Conservation (phyloP, 2,329 filamentous ascomycete species). For the Chaetomiaceae sp. region DNA sequence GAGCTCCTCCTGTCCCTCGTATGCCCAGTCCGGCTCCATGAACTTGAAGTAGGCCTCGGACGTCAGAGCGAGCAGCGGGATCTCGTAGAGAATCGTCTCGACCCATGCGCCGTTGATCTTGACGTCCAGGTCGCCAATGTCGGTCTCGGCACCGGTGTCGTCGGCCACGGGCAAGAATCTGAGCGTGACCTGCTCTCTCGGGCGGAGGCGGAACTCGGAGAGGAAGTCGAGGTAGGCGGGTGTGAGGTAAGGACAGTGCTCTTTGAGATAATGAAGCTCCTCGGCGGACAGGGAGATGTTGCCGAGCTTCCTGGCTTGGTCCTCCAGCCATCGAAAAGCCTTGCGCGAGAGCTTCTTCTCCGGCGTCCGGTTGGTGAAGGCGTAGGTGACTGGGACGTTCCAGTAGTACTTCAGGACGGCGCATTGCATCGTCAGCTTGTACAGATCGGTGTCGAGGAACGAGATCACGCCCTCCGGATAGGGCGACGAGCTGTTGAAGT, state of each 20-base stretch:
- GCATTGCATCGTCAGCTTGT: conserved; percentile 99
- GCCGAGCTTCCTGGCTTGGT: conserved; percentile 77
- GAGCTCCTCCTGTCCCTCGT: conserved; percentile 78
- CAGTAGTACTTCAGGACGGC: conserved; percentile 90
- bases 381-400: conserved; percentile 75
- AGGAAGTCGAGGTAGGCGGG: conserved; percentile 75
- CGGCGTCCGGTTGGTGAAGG: conserved; percentile 91
- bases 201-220: conserved; percentile 71
- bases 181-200: conserved; percentile 70
- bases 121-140: conserved; percentile 70
- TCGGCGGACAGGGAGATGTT: conserved; percentile 73
- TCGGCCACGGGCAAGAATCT: conserved; percentile 53
- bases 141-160: conserved; percentile 57
- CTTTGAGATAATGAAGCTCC: conserved; percentile 72
- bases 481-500: conserved; percentile 59
- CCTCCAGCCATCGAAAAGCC: conserved; percentile 78
- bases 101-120: conserved; percentile 78
- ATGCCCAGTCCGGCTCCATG: conserved; percentile 86
- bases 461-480: conserved; percentile 74
- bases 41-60: conserved; percentile 98
- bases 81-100: conserved; percentile 96
- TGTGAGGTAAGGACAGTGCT: conserved; percentile 74
- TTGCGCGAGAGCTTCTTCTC: conserved; percentile 82
- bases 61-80: conserved; percentile 82
- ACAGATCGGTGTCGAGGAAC: conserved; percentile 76